A percentile compares a stretch with the other conserved stretches of the same genome.
These are phyloP conservation scores for Hypoxylon sp. DNA, from an alignment of 2,329 filamentous ascomycete genomes.

Conservation along the genomic window DNA sequence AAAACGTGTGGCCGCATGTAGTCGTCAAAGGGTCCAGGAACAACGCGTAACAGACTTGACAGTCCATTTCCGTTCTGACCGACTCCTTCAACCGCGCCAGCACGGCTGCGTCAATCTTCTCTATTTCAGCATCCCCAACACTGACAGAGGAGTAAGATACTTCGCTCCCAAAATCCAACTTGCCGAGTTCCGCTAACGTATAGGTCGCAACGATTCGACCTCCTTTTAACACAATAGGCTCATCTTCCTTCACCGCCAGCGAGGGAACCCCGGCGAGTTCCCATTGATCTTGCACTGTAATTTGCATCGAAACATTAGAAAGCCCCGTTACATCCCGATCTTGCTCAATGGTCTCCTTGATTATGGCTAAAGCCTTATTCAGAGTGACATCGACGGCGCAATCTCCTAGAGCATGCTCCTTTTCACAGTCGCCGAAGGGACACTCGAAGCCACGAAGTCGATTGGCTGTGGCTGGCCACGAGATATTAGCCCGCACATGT, in stretches of 20 bases:
- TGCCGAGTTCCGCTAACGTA: slow-evolving; percentile 65
- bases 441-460: slow-evolving; percentile 81
- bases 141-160: slow-evolving; percentile 52
- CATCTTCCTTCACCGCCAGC: slow-evolving; percentile 55
- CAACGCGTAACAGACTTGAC: slow-evolving; percentile 87
- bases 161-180: slow-evolving; percentile 55
- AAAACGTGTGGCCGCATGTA: slow-evolving; percentile 90
- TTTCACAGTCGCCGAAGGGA: slow-evolving; percentile 75
- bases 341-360: slow-evolving; percentile 68
- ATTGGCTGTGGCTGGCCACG: slow-evolving; percentile 79
- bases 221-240: slow-evolving; percentile 62
- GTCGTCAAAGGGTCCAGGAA: slow-evolving; percentile 88
- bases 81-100: slow-evolving; percentile 73
- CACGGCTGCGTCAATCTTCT: slow-evolving; percentile 62
- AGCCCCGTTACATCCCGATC: slow-evolving; percentile 55
- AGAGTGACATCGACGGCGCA: slow-evolving; percentile 84
- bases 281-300: slow-evolving; percentile 59
- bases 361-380: slow-evolving; percentile 76
- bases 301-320: slow-evolving; percentile 58
- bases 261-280: slow-evolving; percentile 60
- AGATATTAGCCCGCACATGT: slow-evolving; percentile 77
- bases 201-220: slow-evolving; percentile 77
- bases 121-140: slow-evolving; percentile 49
- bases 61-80: slow-evolving; percentile 81
- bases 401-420: slow-evolving; percentile 82